Percentiles rank a stretch among this genome's conserved stretches.
These are phyloP conservation scores for Pythium brassicae DNA, from an alignment of 352 stramenopile species.

Conservation along the genomic window DNA sequence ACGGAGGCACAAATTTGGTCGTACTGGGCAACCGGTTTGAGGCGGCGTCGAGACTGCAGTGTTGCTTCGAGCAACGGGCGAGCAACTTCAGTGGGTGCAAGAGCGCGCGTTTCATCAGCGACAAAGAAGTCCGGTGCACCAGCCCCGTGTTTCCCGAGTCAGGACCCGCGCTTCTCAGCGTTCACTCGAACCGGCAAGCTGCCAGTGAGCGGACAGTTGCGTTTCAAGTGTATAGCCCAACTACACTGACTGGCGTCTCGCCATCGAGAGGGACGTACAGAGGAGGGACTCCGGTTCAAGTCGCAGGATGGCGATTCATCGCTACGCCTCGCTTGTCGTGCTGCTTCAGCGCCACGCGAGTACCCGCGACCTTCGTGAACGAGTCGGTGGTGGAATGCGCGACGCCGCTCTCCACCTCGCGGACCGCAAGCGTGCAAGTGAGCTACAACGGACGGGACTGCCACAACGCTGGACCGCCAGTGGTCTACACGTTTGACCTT, in stretches of 20 bases:
- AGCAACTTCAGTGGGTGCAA: conserved; percentile 14
- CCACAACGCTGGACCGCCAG: conserved; percentile 22
- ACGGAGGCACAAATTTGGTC: conserved; percentile 21
- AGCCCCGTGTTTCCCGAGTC: conserved; percentile 18
- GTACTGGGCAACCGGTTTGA: conserved; percentile 49
- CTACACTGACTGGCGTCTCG: conserved; percentile 20
- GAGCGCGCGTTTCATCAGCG: conserved; percentile 25
- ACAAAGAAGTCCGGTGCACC: conserved; percentile 25
- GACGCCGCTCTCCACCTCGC: conserved; percentile 24
- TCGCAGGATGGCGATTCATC: conserved; percentile 49
- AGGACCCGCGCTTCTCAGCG: conserved; percentile 14
- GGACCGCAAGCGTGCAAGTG: conserved; percentile 26
- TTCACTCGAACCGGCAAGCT: conserved; percentile 16
- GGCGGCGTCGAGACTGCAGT: conserved; percentile 29
- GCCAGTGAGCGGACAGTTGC: conserved; percentile 9
- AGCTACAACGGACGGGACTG: conserved; percentile 62
- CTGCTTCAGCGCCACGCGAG: conserved; percentile 48
- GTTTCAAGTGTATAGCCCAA: conserved; percentile 25
- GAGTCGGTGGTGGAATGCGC: conserved; percentile 47
- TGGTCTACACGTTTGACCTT: conserved; percentile 41
- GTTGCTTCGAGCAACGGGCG: conserved; percentile 36
- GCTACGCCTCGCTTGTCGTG: conserved; percentile 53
- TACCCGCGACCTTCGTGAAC: conserved; percentile 66
- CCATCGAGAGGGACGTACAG: conserved; percentile 22
- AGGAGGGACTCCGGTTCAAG: conserved; percentile 36